Percentiles rank a stretch among this genome's conserved stretches.
Conservation (phyloP, 257 asterid genomes). For the Cinchona pubescens region DNA sequence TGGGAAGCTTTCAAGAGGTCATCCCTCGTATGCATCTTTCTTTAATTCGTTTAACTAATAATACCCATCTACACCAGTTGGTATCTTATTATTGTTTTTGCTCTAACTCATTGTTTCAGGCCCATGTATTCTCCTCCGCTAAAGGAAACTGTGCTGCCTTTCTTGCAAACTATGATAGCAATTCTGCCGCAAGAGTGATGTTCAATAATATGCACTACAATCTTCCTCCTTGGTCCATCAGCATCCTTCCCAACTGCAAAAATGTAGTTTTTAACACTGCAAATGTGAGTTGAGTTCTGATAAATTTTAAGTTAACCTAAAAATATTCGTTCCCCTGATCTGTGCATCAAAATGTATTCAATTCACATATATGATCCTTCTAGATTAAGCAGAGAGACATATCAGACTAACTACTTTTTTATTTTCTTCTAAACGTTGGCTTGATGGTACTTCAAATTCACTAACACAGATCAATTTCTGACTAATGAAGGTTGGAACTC, state of each 20-base stretch:
- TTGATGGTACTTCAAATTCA: not conserved
- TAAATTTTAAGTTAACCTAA: not conserved
- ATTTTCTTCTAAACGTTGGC: not conserved
- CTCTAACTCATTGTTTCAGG: constrained; percentile 45
- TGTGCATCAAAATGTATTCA: not conserved
- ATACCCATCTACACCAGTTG: not conserved
- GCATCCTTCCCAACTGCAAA: constrained; percentile 94
- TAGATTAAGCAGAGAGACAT: not conserved
- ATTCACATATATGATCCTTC: constrained; percentile 28
- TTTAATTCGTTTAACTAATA: not conserved
- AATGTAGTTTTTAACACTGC: constrained; percentile 89
- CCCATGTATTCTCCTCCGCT: constrained; percentile 66
- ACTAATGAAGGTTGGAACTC: constrained; percentile 69
- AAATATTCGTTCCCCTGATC: not conserved
- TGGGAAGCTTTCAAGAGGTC: constrained; percentile 92
- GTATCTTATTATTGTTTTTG: not conserved
- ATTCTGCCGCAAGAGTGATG: constrained; percentile 55
- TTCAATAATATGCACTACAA: constrained; percentile 81
- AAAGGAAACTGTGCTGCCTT: constrained; percentile 87
- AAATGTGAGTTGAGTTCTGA: constrained; percentile 35
- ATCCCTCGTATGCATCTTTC: not conserved
- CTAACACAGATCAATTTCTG: constrained; percentile 5
- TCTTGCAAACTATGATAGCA: constrained; percentile 66
- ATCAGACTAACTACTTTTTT: not conserved
- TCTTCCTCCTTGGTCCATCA: constrained; percentile 95